Percentiles rank a stretch among this genome's conserved stretches.
These are phyloP conservation scores for Urochloa ruziziensis DNA, from an alignment of 176 grass and related monocot genomes.

Conservation along the genomic window DNA sequence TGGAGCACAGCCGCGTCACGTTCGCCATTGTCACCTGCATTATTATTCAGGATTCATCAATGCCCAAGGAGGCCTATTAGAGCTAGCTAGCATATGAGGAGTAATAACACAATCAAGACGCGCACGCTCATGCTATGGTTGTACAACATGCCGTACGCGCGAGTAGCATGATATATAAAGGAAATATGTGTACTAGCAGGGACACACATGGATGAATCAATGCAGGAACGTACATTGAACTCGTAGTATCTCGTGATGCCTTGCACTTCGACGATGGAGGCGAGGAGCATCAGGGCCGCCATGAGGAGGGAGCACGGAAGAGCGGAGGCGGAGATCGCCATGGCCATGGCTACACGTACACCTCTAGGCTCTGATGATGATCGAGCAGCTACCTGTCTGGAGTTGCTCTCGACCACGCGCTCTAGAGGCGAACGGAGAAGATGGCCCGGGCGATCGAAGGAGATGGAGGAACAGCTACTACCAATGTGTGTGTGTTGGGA, in stretches of 20 bases:
- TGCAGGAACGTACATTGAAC: constrained; percentile 54
- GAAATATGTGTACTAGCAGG: background rate
- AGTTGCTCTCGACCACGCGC: constrained; percentile 4
- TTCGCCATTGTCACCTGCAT: constrained; percentile 71
- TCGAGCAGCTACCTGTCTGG: background rate
- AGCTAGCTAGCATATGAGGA: background rate
- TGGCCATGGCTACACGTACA: background rate
- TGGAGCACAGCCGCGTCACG: constrained; percentile 57
- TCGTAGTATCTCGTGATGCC: constrained; percentile 59
- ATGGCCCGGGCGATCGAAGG: background rate
- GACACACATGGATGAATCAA: background rate
- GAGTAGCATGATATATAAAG: too few species aligned
- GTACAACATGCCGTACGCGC: too few species aligned
- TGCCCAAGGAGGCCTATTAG: background rate
- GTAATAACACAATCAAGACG: too few species aligned
- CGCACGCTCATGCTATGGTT: too few species aligned
- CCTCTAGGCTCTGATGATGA: background rate
- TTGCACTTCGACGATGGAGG: constrained; percentile 30
- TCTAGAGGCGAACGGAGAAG: background rate
- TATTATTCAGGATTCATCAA: background rate
- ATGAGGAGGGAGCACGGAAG: constrained; percentile 36
- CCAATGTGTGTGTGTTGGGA: constrained; percentile 10
- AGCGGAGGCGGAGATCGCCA: constrained; percentile 29
- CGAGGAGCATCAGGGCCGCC: constrained; percentile 34
- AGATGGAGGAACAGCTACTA: background rate